These are phyloP conservation scores for Lentinula lateritia DNA, from an alignment of 768 basidiomycete genomes.

Conservation along the genomic window DNA sequence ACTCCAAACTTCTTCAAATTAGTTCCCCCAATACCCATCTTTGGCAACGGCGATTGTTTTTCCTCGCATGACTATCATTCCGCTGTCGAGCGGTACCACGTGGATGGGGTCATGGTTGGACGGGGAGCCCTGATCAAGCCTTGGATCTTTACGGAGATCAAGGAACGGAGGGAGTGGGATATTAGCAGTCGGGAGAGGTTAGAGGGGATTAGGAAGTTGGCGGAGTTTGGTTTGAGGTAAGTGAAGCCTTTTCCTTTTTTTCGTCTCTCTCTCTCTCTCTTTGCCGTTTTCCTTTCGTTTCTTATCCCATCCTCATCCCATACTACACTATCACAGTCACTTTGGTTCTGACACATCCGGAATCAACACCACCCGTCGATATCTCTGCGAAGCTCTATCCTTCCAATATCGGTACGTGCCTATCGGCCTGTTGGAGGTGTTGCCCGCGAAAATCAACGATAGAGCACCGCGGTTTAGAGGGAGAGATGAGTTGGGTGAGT, in stretches of 20 bases:
- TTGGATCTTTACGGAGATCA: conserved; percentile 94
- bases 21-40: conserved; percentile 89
- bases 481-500: conserved; percentile 79
- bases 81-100: conserved; percentile 70
- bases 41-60: conserved; percentile 95
- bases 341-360: conserved; percentile 87
- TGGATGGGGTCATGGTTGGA: conserved; percentile 94
- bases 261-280: not conserved
- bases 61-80: conserved; percentile 81
- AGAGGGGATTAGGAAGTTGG: conserved; percentile 74
- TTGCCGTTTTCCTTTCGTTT: not conserved
- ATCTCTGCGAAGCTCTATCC: conserved; percentile 91
- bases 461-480: conserved; percentile 85
- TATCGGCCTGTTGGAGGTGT: conserved; percentile 79
- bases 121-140: conserved; percentile 95
- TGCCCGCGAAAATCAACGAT: conserved; percentile 85
- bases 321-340: conserved; percentile 37
- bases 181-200: conserved; percentile 82
- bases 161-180: conserved; percentile 91
- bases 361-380: conserved; percentile 86
- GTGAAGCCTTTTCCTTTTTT: conserved; percentile 12
- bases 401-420: conserved; percentile 97
- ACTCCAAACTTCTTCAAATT: not conserved
- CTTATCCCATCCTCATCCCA: not conserved
- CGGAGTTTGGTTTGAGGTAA: conserved; percentile 80